Conservation (phyloP, 1,139 yeast genomes). For the Saccharomyces pastorianus region DNA sequence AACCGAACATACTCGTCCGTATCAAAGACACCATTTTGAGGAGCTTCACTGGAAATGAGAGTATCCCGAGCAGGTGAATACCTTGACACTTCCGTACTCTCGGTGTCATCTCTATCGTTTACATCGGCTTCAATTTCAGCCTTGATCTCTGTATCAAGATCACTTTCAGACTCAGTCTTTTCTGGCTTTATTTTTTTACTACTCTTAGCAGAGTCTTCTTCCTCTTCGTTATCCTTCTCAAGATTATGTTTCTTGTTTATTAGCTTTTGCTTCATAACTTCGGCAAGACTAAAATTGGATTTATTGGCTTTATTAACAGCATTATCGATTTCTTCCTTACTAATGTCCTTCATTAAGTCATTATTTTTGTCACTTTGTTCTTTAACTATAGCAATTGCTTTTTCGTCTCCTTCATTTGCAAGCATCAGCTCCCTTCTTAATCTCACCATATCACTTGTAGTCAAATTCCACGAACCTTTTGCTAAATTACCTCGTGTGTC, state of each 20-base stretch:
- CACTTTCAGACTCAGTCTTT: constrained; percentile 18
- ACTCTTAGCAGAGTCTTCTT: constrained; percentile 8
- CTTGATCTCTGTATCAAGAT: constrained; percentile 21
- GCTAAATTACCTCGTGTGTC: constrained; percentile 54
- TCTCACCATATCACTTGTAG: constrained; percentile 66
- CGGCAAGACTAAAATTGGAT: constrained; percentile 37
- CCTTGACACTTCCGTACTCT: background rate
- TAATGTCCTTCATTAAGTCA: constrained; percentile 19
- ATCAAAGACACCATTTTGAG: constrained; percentile 31
- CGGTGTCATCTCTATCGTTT: constrained; percentile 13
- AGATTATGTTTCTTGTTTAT: constrained; percentile 23
- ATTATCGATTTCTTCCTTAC: constrained; percentile 26
- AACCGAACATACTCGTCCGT: constrained; percentile 56
- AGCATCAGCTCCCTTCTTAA: constrained; percentile 58
- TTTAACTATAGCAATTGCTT: constrained; percentile 57
- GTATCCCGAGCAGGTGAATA: constrained; percentile 20
- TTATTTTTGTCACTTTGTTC: constrained; percentile 30
- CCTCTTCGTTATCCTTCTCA: constrained; percentile 11
- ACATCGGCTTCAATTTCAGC: constrained; percentile 19
- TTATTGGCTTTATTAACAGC: constrained; percentile 32
- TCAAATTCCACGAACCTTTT: constrained; percentile 56
- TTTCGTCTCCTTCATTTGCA: constrained; percentile 67
- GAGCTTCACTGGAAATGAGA: constrained; percentile 23
- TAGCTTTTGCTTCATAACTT: constrained; percentile 35
- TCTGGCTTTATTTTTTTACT: constrained; percentile 5